Conservation (phyloP, 2,329 filamentous ascomycete genomes). For the Hypoxylon sp. region DNA sequence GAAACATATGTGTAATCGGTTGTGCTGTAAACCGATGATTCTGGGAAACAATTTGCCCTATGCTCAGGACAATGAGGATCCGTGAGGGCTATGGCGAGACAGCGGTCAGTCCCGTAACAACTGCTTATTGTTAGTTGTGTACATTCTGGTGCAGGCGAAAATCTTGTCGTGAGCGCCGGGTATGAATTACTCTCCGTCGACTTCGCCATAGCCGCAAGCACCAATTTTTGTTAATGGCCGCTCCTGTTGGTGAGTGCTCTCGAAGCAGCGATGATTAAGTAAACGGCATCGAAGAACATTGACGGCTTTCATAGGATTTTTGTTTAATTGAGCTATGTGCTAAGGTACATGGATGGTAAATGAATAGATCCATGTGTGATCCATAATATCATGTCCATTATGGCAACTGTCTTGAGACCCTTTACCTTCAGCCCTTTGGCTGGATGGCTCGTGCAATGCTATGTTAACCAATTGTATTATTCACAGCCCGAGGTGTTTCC, state of each 20-base stretch:
- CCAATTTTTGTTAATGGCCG: not conserved
- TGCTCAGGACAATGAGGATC: conserved; percentile 2
- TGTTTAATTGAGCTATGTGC: not conserved
- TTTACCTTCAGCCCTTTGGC: not conserved
- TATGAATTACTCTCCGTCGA: not conserved
- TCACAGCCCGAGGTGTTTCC: not conserved
- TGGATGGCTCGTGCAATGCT: conserved; percentile 13
- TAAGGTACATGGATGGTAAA: conserved; percentile 1
- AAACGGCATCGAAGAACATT: not conserved
- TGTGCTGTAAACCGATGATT: conserved; percentile 3
- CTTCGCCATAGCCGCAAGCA: conserved; percentile 4
- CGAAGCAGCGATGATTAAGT: not conserved
- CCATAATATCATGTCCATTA: not conserved
- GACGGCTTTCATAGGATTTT: not conserved
- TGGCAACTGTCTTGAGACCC: not conserved
- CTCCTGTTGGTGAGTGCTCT: not conserved
- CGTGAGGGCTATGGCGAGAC: conserved; percentile 6
- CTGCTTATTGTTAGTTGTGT: conserved; percentile 11
- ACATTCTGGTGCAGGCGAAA: conserved; percentile 21
- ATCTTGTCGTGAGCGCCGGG: conserved; percentile 17
- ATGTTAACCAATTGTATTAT: conserved; percentile 3
- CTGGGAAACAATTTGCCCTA: conserved; percentile 7
- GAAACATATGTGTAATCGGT: not conserved
- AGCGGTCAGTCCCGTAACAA: conserved; percentile 8
- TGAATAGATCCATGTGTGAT: not conserved